Base-by-base conservation (phyloP, 768 basidiomycete species). In the Tricholoma hemisulphureum region DNA sequence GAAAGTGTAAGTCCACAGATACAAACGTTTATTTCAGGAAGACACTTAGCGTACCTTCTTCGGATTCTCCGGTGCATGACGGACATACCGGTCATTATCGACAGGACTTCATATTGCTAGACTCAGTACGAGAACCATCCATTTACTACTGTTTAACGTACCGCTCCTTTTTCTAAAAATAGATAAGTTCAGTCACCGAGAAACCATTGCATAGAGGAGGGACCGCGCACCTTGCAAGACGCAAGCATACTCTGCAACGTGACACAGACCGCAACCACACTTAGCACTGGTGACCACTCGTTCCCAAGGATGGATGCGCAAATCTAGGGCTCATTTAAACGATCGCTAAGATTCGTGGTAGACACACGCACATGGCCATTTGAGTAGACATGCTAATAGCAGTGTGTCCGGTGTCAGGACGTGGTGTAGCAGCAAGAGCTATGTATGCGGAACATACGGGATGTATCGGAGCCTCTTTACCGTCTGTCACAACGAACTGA, bases 181-280 rank as follows among this genome's bases (percentile, higher is more conserved):
- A 51, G 45, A 37, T 24, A 16, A 18, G 2, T 20, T 50, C n/a
- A 10, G n/a, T 50, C 3, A 61, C n/a, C 41, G 37, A 48, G 46
- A 49, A 49, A 53, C 14, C 24, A 4, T 6, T 34, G 28, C 26
- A 16, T 37, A 39, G 43, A 41, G 54, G 26, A 26, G 32, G 26
- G 45, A 34, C n/a, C 46, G 58, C 61, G 46, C 60, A 89, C 92
- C 85, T 91, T 95, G 83, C 90, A 93, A 6, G 89, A 92, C 21
- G 91, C 93, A 57, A 95, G 80, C 93, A 95, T 95, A 65, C 89
- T 91, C 75, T 95, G 93, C 48, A 95, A 73, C 3, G 93, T 94
- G 16, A 93, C 83, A 65, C 91, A 93, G 41, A 94, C 84, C 2
- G 90, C 82, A 24, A 87, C 78, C 20, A 91, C 91, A 59, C 88